A percentile compares a stretch with the other conserved stretches of the same genome.
Evolutionary conservation across 164 flowering plant genomes (phyloP).

Genomic region (Tetracentron sinense): DNA sequence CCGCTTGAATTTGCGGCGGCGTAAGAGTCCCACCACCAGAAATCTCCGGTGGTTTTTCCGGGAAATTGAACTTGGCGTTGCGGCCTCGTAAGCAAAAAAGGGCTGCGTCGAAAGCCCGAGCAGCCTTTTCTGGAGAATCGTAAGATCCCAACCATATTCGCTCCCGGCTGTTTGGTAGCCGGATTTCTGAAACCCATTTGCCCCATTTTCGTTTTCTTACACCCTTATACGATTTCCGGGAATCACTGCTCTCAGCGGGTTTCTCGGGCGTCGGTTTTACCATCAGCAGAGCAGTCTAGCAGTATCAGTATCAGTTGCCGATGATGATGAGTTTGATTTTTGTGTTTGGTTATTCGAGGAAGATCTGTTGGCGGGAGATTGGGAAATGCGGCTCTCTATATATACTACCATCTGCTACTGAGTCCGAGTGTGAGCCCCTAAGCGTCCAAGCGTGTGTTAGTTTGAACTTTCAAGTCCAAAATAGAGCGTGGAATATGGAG

Average conservation of each 20-base stretch:
- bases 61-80: slow-evolving; percentile 72
- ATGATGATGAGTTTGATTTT: too few relatives aligned
- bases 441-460: not conserved
- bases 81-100: slow-evolving; percentile 69
- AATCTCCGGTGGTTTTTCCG: slow-evolving; percentile 64
- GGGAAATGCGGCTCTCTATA: not conserved
- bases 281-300: slow-evolving; percentile 1
- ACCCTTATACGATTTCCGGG: slow-evolving; percentile 49
- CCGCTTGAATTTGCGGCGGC: slow-evolving; percentile 50
- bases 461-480: too few relatives aligned
- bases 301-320: too few relatives aligned
- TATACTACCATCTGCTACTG: not conserved
- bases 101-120: slow-evolving; percentile 89
- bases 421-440: not conserved
- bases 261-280: slow-evolving; percentile 10
- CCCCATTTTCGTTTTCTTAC: slow-evolving; percentile 93
- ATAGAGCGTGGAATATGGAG: not conserved
- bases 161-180: slow-evolving; percentile 80
- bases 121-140: slow-evolving; percentile 81
- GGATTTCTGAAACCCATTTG: slow-evolving; percentile 77
- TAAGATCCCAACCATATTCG: slow-evolving; percentile 93
- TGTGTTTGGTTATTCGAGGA: too few relatives aligned
- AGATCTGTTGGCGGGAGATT: not conserved
- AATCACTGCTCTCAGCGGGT: slow-evolving; percentile 5
- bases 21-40: slow-evolving; percentile 36